A percentile compares a stretch with the other conserved stretches of the same genome.
Conservation (phyloP, 1,284 basidiomycete species). For the Pseudozyma sp. region DNA sequence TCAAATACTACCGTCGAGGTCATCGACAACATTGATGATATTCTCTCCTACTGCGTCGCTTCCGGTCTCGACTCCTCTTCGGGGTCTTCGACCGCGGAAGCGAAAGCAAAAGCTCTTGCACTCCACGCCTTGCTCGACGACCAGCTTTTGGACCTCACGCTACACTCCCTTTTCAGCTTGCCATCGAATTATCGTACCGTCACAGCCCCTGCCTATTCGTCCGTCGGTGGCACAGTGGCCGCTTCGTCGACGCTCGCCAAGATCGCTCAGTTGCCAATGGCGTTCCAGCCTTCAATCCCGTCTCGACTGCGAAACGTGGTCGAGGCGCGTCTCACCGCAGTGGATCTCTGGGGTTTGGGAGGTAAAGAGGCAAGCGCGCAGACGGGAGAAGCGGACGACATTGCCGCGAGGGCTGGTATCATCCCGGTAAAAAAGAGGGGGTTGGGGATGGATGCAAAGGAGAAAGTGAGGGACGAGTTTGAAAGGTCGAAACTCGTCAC, state of each 20-base stretch:
- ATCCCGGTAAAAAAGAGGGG: conserved; percentile 33
- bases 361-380: conserved; percentile 46
- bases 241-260: conserved; percentile 8
- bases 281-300: conserved; percentile 47
- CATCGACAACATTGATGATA: conserved; percentile 34
- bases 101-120: conserved; percentile 25
- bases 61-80: conserved; percentile 31
- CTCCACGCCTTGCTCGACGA: conserved; percentile 55
- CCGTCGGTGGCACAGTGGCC: conserved; percentile 7
- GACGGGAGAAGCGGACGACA: conserved; percentile 31
- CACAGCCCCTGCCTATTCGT: conserved; percentile 42
- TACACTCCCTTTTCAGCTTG: conserved; percentile 59
- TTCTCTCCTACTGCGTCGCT: conserved; percentile 33
- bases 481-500: conserved; percentile 39
- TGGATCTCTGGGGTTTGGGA: conserved; percentile 50
- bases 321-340: conserved; percentile 42
- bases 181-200: conserved; percentile 54
- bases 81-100: conserved; percentile 6
- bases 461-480: conserved; percentile 35
- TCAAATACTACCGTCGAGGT: conserved; percentile 15
- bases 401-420: conserved; percentile 45
- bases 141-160: conserved; percentile 45
- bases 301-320: conserved; percentile 56
- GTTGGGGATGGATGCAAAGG: conserved; percentile 32
- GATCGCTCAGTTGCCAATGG: conserved; percentile 16